Percentiles rank a stretch among this genome's conserved stretches.
These are phyloP conservation scores for Aspergillus sp. DNA, from an alignment of 2,329 filamentous ascomycete genomes.

Conservation along the genomic window DNA sequence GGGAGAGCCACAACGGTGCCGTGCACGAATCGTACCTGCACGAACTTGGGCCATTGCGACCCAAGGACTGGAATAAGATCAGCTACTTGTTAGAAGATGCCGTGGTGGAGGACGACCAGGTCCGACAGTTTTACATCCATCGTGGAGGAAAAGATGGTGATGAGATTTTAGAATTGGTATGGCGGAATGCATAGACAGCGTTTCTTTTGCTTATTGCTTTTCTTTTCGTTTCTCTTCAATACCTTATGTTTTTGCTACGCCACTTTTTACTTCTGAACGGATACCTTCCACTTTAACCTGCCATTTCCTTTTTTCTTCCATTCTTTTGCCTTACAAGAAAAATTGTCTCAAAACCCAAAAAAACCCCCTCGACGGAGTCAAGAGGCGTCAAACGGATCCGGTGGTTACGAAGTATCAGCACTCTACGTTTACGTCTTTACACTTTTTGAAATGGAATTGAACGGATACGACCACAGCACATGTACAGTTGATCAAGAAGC, in stretches of 20 bases:
- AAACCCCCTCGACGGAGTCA: no score
- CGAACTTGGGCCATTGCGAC: slow-evolving; percentile 48
- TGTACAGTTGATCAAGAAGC: neutral
- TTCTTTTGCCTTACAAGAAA: neutral
- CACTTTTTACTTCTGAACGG: neutral
- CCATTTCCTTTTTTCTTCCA: neutral
- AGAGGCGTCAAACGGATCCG: neutral
- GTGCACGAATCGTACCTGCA: slow-evolving; percentile 43
- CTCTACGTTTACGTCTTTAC: no score
- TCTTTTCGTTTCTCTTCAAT: neutral
- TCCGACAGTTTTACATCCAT: slow-evolving; percentile 53
- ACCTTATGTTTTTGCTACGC: slow-evolving; percentile 1
- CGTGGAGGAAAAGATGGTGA: slow-evolving; percentile 35
- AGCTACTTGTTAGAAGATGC: slow-evolving; percentile 46
- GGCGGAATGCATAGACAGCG: slow-evolving; percentile 15
- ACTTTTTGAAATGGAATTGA: no score
- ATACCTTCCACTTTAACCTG: neutral
- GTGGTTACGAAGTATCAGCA: neutral
- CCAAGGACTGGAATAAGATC: slow-evolving; percentile 43
- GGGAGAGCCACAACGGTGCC: slow-evolving; percentile 41
- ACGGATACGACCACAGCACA: neutral
- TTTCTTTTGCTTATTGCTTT: neutral
- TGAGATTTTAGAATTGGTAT: slow-evolving; percentile 36
- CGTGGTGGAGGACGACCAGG: slow-evolving; percentile 35
- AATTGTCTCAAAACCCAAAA: no score